Base-by-base conservation (phyloP, 129 eudicot species). In the Solidago caesia region DNA sequence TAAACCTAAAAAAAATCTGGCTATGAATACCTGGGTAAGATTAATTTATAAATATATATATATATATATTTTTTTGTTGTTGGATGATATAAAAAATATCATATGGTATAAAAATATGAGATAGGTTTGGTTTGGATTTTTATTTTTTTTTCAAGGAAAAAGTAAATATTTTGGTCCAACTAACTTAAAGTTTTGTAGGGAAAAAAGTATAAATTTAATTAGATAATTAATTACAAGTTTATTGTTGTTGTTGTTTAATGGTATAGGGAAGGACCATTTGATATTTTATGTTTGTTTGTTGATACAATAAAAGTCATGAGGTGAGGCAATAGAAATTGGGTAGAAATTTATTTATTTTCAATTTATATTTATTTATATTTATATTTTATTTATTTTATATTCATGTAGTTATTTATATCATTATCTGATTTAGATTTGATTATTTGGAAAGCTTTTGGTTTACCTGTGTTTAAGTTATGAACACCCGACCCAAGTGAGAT, bases 181-280 rank as follows among this genome's bases (percentile, higher is more conserved):
- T 72, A 82, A 82, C 53, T 44, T 58, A 70, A 82, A 58, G 71
- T 59, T 65, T 53, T 73, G 63, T 71, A 77, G 82, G 60, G 64
- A 57, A 75, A 8, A 29, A 53, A 70, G 29, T 63, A 67, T 76
- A 77, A 71, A 70, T 77, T 77, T 71, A 82, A 64, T 72, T 68
- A 49, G 57, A 82, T 82, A 45, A 68, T 68, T 82, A 58, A 56
- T 71, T 68, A 76, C 74, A 49, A 45, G 44, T 41, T 39, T 56
- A 56, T 60, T 60, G 21, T 27, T 70, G 44, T 74, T 55, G 59
- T 56, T 75, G 72, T 74, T 57, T 81, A 0, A 10, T 66, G n/a
- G 69, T 14, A 64, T 67, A 13, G 21, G 10, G 63, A 64, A 73
- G 64, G 79, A 25, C 74, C 83, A 68, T 67, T 33, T 33, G 39